These are phyloP conservation scores for Cafeteria roenbergensis DNA, from an alignment of 108 stramenopile species.

Conservation along the genomic window DNA sequence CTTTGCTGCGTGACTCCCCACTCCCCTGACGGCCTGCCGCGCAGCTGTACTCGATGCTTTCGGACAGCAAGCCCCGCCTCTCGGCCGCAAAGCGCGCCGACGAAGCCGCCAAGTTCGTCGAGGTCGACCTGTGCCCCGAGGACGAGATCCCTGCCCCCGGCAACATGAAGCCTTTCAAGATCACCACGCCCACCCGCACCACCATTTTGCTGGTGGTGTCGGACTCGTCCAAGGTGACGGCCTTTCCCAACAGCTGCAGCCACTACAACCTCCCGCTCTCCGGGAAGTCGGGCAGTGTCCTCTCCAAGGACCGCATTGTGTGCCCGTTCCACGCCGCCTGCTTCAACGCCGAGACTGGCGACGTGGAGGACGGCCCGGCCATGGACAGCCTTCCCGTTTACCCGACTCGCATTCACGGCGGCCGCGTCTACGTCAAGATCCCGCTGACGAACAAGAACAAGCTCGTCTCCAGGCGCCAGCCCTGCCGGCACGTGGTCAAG, in stretches of 20 bases:
- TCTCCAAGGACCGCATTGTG: background rate
- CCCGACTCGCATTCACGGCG: background rate
- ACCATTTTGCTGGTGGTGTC: too few species aligned
- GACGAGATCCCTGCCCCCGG: too few species aligned
- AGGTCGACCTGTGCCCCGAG: too few species aligned
- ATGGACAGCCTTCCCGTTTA: background rate
- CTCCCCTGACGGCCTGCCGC: too few species aligned
- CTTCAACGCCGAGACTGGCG: slow-evolving; percentile 1
- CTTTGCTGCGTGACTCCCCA: too few species aligned
- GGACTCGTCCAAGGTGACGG: too few species aligned
- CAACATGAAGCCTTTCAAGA: too few species aligned
- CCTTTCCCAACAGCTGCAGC: background rate
- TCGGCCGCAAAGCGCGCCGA: too few species aligned
- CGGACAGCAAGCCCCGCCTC: too few species aligned
- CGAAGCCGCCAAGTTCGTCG: too few species aligned
- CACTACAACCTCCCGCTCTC: background rate
- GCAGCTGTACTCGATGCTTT: too few species aligned
- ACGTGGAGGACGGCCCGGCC: slow-evolving; percentile 3
- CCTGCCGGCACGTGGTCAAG: background rate
- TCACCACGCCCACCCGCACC: too few species aligned
- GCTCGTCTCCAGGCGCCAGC: background rate
- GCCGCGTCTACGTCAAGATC: background rate
- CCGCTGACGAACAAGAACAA: background rate
- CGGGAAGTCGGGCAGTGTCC: background rate
- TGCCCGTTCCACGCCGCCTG: slow-evolving; percentile 2